Conservation (phyloP, 805 yeast genomes). For the Teunomyces funiuensis region DNA sequence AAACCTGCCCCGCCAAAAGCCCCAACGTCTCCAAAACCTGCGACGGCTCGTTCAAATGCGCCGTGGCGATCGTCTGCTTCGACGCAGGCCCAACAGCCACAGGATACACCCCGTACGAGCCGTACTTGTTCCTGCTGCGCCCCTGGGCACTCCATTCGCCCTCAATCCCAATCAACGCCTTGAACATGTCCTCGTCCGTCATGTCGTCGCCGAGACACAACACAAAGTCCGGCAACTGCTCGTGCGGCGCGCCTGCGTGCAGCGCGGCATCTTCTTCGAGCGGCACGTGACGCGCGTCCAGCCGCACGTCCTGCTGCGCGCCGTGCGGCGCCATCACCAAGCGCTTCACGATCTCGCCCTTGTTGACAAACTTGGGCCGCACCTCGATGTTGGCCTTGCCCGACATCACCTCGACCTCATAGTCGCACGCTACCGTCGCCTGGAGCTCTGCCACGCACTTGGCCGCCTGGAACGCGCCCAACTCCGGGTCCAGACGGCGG, state of each 20-base stretch:
- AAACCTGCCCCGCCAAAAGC: slow-evolving; percentile 72
- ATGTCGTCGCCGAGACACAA: slow-evolving; percentile 93
- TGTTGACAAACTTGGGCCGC: slow-evolving; percentile 91
- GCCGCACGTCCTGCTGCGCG: slow-evolving; percentile 42
- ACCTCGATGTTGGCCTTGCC: slow-evolving; percentile 98
- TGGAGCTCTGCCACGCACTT: slow-evolving; percentile 66
- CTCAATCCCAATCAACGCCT: slow-evolving; percentile 66
- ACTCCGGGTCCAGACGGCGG: slow-evolving; percentile 89
- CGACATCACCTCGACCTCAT: slow-evolving; percentile 91
- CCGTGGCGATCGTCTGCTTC: slow-evolving; percentile 78
- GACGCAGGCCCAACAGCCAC: slow-evolving; percentile 93
- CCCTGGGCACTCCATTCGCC: slow-evolving; percentile 45
- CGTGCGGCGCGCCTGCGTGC: slow-evolving; percentile 43
- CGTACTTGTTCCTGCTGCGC: slow-evolving; percentile 45
- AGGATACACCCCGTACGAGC: slow-evolving; percentile 68
- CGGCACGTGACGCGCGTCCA: too few species aligned
- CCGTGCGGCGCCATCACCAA: slow-evolving; percentile 69
- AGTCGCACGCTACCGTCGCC: slow-evolving; percentile 56
- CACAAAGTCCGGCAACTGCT: slow-evolving; percentile 74
- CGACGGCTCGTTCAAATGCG: slow-evolving; percentile 79
- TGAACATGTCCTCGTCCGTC: slow-evolving; percentile 98
- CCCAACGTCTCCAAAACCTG: slow-evolving; percentile 86
- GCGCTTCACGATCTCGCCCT: slow-evolving; percentile 91
- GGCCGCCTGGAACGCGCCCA: slow-evolving; percentile 83
- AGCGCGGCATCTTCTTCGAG: slow-evolving; percentile 65